Evolutionary conservation across 805 yeast genomes (phyloP).

Genomic region (Sugiyamaella marilandica): DNA sequence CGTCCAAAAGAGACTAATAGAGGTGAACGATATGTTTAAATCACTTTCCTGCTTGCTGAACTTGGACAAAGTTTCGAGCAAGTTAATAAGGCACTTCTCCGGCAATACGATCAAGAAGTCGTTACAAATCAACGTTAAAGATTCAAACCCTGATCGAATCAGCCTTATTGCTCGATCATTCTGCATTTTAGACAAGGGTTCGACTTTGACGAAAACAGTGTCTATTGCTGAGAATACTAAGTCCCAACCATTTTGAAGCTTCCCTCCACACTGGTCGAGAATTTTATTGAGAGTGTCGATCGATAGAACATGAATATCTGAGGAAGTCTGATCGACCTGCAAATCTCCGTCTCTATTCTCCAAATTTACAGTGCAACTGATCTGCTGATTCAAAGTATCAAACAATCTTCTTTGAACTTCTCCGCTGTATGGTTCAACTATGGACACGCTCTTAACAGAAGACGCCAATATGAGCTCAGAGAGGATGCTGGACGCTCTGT

Average conservation of each 20-base stretch:
- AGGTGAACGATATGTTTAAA: constrained; percentile 82
- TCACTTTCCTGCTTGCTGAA: constrained; percentile 71
- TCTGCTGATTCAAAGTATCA: constrained; percentile 43
- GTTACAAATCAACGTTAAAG: constrained; percentile 76
- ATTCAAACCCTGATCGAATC: constrained; percentile 68
- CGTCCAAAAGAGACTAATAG: constrained; percentile 89
- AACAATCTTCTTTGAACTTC: constrained; percentile 38
- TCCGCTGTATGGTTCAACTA: constrained; percentile 8
- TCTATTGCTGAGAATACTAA: constrained; percentile 54
- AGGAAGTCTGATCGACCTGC: constrained; percentile 34
- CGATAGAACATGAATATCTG: constrained; percentile 59
- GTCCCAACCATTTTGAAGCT: constrained; percentile 65
- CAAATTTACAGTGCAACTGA: constrained; percentile 18
- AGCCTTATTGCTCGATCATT: constrained; percentile 43
- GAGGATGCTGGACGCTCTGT: constrained; percentile 47
- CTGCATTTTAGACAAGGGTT: constrained; percentile 31
- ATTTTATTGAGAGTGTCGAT: constrained; percentile 63
- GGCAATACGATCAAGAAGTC: constrained; percentile 79
- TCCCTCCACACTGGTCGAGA: constrained; percentile 72
- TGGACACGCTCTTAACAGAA: constrained; percentile 27
- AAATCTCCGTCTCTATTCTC: constrained; percentile 16
- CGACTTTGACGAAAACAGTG: constrained; percentile 27
- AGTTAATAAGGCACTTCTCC: constrained; percentile 50
- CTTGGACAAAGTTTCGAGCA: constrained; percentile 66
- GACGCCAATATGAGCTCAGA: constrained; percentile 41